Evolutionary conservation across 768 basidiomycete genomes (phyloP), one percentile per base, ranked within the genome.

Genomic region (Boletus sp.): DNA sequence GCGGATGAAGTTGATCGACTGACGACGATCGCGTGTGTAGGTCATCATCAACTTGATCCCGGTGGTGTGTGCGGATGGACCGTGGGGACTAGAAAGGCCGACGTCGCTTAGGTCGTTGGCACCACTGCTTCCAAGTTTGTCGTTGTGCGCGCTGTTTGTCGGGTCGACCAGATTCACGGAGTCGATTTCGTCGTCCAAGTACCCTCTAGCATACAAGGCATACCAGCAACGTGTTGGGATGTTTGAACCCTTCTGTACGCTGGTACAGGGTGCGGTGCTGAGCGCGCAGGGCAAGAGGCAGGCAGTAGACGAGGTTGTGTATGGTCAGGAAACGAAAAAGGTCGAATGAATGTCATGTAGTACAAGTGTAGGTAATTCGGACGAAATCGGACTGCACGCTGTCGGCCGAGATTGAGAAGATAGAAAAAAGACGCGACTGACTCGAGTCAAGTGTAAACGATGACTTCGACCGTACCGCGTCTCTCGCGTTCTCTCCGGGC

Each of bases 161-260:
- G 80, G 83, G 2, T 94, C 92, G 17, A 94, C 93, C 1, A 58
- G 71, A 14, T 88, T 87, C 71, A 91, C 93, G 0, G 95, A 98
- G 75, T 78, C 78, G 37, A 94, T 98, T 64, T 86, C 91, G 6
- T 61, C 66, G 33, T 70, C 77, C 48, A 97, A 97, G 69, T 94
- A 93, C 66, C 83, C 87, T 3, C 72, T 72, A 15, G 80, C 76
- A 4, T 97, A 96, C 71, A 67, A 67, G 6, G 82, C 85, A 5
- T 97, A 95, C 70, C 85, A 85, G 65, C 67, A 77, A 55, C 83
- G 93, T 20, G 93, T 96, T 5, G 86, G 82, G 12, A 93, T 93
- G 88, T 95, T 96, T 67, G 61, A 76, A 9, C 84, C 85, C 2
- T 50, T 75, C 15, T 55, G 70, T 33, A 85, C 84, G 0, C 63